phyloP scores from a whole-genome alignment of 768 basidiomycete species.

The Leucocoprinus birnbaumii region DNA sequence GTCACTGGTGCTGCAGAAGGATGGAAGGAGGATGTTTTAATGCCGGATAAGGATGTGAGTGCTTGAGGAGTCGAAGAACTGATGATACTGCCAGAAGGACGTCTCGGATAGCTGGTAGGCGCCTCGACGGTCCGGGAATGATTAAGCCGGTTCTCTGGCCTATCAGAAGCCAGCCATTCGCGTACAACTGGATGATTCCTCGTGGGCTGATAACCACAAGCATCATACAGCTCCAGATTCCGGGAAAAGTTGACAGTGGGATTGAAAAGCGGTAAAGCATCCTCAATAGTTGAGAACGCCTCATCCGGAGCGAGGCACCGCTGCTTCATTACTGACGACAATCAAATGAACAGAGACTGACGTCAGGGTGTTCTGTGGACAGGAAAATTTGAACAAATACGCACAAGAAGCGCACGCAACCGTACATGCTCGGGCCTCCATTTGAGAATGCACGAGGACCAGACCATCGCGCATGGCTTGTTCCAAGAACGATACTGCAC shows the following conservation, averaged over 20 bases:
- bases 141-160: background rate
- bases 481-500: conserved; percentile 42
- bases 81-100: conserved; percentile 1
- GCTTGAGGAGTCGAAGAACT: background rate
- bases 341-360: conserved; percentile 2
- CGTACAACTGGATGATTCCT: conserved; percentile 35
- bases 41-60: background rate
- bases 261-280: conserved; percentile 56
- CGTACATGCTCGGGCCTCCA: conserved; percentile 53
- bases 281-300: conserved; percentile 37
- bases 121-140: background rate
- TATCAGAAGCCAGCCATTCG: conserved; percentile 30
- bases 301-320: conserved; percentile 33
- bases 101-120: background rate
- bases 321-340: conserved; percentile 42
- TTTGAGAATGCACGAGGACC: conserved; percentile 52
- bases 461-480: conserved; percentile 38
- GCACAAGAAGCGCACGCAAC: conserved; percentile 52
- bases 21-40: background rate
- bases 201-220: conserved; percentile 37
- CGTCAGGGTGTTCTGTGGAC: background rate
- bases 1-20: background rate
- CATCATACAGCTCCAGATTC: conserved; percentile 44
- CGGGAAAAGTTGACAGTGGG: conserved; percentile 42
- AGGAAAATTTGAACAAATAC: conserved; percentile 18